Base-by-base conservation (phyloP, 2,329 filamentous ascomycete genomes). In the Ophiostoma tasmaniense region DNA sequence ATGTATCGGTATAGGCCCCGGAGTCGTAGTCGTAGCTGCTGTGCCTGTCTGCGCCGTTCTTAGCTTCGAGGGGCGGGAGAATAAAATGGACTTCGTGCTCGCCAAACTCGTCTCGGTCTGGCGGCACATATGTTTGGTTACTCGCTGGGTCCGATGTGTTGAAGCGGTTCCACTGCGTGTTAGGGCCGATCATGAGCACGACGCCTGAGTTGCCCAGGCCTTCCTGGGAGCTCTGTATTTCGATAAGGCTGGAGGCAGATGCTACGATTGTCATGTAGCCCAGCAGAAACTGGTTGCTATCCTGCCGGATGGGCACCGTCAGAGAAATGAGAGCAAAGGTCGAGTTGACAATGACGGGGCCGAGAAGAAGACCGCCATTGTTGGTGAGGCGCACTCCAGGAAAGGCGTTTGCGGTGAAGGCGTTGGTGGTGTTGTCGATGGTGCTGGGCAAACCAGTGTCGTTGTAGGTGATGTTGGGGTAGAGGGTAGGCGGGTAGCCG, bases 241-340 rank as follows among this genome's bases (percentile, higher is more conserved):
- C 78, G n/a, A 87, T 80, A 3, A 95, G 81, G 1, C 89, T 83
- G 3, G 80, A 79, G 1, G 89, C 89, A 69, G 90, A 86, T 68
- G 90, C 84, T n/a, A 96, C 82, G 1, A 94, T 80, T 0, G 92
- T 96, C 80, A 97, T 85, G 81, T 92, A 97, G 1, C 92, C 93
- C 5, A 97, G 82, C 0, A 94, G 85, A 71, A 90, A 87, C 59
- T 79, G 76, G 1, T 84, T 83, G 1, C 83, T 69, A 72, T 89
- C 90, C 75, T 90, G 88, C 70, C 91, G 84, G 67, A 97, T 87
- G 0, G 93, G 91, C 20, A 94, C 79, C 0, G 93, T 96, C 70
- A 96, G 81, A 2, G 93, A 97, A 14, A 96, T 77, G 13, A 97
- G 80, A 28, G 91, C 90, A 72, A 90, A 90, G 0, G 87, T 86